Conservation (phyloP, 768 basidiomycete species). For the Galerina marginata region DNA sequence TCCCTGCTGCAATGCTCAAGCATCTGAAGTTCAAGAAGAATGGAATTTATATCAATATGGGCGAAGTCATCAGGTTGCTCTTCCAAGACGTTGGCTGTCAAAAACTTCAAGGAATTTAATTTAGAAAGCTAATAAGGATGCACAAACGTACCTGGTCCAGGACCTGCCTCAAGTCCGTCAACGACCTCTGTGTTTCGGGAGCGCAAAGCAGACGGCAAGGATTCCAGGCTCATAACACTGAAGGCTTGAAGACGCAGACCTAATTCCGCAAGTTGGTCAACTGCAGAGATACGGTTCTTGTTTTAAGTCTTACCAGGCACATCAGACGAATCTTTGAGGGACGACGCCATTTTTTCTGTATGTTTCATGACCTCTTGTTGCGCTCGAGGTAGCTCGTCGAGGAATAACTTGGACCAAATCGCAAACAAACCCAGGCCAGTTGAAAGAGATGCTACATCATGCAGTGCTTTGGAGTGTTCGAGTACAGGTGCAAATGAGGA, state of each 20-base stretch:
- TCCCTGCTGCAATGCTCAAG: conserved; percentile 24
- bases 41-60: conserved; percentile 23
- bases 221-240: conserved; percentile 43
- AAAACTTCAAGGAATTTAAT: conserved; percentile 14
- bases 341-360: conserved; percentile 20
- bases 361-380: conserved; percentile 5
- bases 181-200: conserved; percentile 15
- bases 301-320: conserved; percentile 16
- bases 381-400: conserved; percentile 25
- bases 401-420: conserved; percentile 66
- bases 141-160: conserved; percentile 23
- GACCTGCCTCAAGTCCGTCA: conserved; percentile 17
- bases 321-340: conserved; percentile 23
- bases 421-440: conserved; percentile 75
- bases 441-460: conserved; percentile 57
- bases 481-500: conserved; percentile 38
- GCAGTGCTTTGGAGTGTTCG: conserved; percentile 43
- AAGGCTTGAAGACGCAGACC: conserved; percentile 47
- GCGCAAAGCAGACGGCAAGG: conserved; percentile 29
- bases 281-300: not conserved
- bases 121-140: not conserved
- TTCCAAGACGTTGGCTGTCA: conserved; percentile 10
- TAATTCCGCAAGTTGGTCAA: conserved; percentile 20
- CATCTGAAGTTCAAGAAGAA: conserved; percentile 42
- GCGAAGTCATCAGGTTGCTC: not conserved